Evolutionary conservation across 805 yeast genomes (phyloP), one percentile per base, ranked within the genome.

Genomic region (Zygosaccharomyces gambellarensis): DNA sequence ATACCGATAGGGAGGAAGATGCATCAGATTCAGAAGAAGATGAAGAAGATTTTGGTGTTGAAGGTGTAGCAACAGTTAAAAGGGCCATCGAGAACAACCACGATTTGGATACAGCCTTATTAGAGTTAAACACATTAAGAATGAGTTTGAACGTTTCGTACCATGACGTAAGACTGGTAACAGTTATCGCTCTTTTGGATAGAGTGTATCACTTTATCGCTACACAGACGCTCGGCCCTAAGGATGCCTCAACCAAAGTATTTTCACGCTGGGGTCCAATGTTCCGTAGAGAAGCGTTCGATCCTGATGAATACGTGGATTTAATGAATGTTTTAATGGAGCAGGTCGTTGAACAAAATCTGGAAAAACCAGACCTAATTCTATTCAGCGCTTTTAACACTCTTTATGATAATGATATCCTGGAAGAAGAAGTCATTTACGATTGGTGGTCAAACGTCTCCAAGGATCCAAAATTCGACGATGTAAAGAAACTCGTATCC

Each of bases 131-230:
- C 65, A 94, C 99, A 0, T 76, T 94, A 62, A 79, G 98, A 71
- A 92, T 94, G 99, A 88, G 97, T 61, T 86, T 90, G 94, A 89
- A 94, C 65, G 99, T 90, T 14, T 79, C 94, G 0, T 92, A 94
- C 68, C 95, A 88, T 61, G 96, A 90, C 63, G 97, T 94, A 11
- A 80, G 97, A 64, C 69, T 73, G 28, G 95, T 96, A 4, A 88
- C 96, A 0, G 73, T 82, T 31, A 74, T 75, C 34, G 94, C 97
- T 0, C 72, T 94, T 61, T 60, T 89, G 39, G 72, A 74, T 39
- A 78, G 94, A 60, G 80, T 87, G 10, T 75, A 80, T 45, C 88
- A 88, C 57, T 84, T 86, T 59, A 79, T 90, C 34, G 76, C 81
- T 36, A 87, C 96, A 1, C 87, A 80, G 52, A 86, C 96, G 0